These are phyloP conservation scores for Fraxinus albicans DNA, from an alignment of 305 asterid species.

Conservation along the genomic window DNA sequence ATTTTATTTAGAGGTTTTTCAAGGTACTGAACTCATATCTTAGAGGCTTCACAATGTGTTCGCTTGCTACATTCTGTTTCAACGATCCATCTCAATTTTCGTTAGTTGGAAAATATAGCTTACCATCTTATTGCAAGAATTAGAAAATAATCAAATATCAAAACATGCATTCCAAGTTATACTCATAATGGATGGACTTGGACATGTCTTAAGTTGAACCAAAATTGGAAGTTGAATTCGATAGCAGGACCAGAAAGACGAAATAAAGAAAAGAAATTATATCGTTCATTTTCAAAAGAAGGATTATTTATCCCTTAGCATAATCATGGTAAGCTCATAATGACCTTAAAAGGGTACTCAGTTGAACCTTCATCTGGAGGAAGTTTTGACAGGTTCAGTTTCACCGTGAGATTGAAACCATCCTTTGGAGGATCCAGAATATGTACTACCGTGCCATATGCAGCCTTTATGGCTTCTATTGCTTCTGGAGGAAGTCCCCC, in stretches of 20 bases:
- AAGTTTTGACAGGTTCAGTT: conserved; percentile 84
- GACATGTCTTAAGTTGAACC: conserved; percentile 8
- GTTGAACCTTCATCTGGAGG: conserved; percentile 92
- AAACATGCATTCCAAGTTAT: not conserved
- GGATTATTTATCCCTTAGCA: conserved; percentile 27
- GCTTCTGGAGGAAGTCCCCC: conserved; percentile 93
- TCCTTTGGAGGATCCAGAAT: conserved; percentile 98
- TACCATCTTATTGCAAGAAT: not conserved
- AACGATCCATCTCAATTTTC: not conserved
- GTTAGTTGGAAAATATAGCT: not conserved
- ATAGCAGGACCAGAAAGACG: conserved; percentile 13
- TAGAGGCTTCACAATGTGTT: not conserved
- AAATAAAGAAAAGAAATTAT: not conserved
- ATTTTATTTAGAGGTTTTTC: not conserved
- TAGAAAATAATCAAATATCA: not conserved
- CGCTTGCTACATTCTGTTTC: not conserved
- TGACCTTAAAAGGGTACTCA: conserved; percentile 61
- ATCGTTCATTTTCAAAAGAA: conserved; percentile 10
- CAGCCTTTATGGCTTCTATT: conserved; percentile 84
- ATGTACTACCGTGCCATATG: conserved; percentile 76
- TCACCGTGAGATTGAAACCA: conserved; percentile 89
- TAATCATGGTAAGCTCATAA: conserved; percentile 43
- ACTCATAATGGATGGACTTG: not conserved
- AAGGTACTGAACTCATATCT: not conserved
- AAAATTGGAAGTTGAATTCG: not conserved